Percentiles rank a stretch among this genome's conserved stretches.
phyloP scores from a whole-genome alignment of 495 filamentous ascomycete genomes.

The Recurvomyces mirabilis region DNA sequence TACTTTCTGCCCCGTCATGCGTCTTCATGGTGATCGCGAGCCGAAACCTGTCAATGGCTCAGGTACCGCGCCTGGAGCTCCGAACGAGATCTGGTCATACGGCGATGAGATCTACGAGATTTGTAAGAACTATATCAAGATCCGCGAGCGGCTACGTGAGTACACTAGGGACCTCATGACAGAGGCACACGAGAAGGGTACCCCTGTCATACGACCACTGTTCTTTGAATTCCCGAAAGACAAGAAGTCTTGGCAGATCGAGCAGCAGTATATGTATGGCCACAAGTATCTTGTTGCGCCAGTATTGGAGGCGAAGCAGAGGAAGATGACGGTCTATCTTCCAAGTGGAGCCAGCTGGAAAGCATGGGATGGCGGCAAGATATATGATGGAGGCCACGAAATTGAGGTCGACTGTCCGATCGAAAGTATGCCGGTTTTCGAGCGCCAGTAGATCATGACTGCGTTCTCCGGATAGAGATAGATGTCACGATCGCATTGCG shows the following conservation, averaged over 20 bases:
- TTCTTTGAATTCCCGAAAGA: constrained; percentile 49
- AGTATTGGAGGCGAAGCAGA: constrained; percentile 30
- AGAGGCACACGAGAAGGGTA: constrained; percentile 43
- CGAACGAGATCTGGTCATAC: constrained; percentile 52
- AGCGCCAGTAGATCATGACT: background rate
- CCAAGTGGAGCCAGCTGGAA: background rate
- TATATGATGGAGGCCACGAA: background rate
- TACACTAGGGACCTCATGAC: constrained; percentile 43
- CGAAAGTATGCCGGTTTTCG: background rate
- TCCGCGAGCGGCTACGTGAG: constrained; percentile 42
- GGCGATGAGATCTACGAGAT: constrained; percentile 44
- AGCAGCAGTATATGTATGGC: constrained; percentile 47
- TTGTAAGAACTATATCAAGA: constrained; percentile 42
- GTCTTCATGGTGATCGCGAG: constrained; percentile 48
- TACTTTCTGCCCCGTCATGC: constrained; percentile 49
- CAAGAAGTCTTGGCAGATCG: constrained; percentile 37
- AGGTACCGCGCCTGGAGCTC: constrained; percentile 24
- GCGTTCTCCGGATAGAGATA: too few species aligned
- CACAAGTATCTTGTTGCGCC: constrained; percentile 43
- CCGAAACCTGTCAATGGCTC: constrained; percentile 25
- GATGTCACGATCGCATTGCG: too few species aligned
- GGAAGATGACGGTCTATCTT: background rate
- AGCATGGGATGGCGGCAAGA: background rate
- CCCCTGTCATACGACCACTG: constrained; percentile 43
- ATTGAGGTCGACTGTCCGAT: background rate